Evolutionary conservation across 805 yeast species (phyloP).

Genomic region (Yarrowia sp.): DNA sequence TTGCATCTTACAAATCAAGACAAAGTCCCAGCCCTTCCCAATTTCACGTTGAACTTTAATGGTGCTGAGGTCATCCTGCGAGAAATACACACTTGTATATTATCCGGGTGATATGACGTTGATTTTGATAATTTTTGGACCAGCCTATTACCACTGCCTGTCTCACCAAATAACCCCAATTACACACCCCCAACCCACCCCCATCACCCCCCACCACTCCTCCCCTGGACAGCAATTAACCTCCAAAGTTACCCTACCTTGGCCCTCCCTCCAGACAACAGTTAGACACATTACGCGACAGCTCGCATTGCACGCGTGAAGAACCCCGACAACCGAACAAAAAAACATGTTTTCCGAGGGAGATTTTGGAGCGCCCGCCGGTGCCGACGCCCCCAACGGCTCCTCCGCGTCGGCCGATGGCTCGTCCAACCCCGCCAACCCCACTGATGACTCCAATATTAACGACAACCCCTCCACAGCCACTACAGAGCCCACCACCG

Average conservation of each 20-base stretch:
- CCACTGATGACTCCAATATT: not conserved
- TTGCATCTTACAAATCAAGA: not conserved
- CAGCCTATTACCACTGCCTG: not conserved
- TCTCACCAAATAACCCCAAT: not conserved
- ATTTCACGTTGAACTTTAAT: conserved; percentile 1
- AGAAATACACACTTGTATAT: not conserved
- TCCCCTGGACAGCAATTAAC: not conserved
- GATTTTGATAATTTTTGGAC: not conserved
- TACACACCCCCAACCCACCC: not conserved
- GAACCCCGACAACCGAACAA: too few species aligned
- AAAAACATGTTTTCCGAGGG: conserved; percentile 4
- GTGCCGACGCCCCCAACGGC: not conserved
- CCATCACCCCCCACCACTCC: not conserved
- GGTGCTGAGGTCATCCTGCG: not conserved
- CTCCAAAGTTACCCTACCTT: conserved; percentile 3
- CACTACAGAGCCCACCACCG: conserved; percentile 1
- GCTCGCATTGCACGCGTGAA: conserved; percentile 23
- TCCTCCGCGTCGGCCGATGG: not conserved
- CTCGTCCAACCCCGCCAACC: not conserved
- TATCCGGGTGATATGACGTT: too few species aligned
- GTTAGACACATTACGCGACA: not conserved
- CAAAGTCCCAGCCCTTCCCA: not conserved
- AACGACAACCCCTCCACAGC: not conserved
- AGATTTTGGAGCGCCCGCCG: conserved; percentile 3
- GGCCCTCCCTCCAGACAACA: not conserved